Evolutionary conservation across 352 stramenopile species (phyloP).

Genomic region (Globisporangium mamillatum): DNA sequence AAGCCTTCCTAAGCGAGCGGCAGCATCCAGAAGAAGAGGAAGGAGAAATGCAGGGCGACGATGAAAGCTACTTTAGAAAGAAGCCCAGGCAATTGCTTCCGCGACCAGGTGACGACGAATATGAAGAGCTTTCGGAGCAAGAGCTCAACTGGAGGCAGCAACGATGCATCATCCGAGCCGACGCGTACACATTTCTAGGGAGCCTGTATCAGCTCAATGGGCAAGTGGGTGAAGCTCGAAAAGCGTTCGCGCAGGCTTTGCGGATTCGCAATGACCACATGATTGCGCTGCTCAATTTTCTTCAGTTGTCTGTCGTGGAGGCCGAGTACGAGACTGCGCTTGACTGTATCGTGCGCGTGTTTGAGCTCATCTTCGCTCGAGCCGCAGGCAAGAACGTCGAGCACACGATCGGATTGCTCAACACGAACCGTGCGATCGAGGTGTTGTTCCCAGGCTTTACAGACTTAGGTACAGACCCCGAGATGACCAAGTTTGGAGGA

Average conservation of each 20-base stretch:
- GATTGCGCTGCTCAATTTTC: conserved; percentile 43
- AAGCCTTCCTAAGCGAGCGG: conserved; percentile 37
- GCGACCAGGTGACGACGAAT: conserved; percentile 13
- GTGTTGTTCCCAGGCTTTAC: conserved; percentile 24
- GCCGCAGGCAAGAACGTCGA: not conserved
- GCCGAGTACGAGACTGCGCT: conserved; percentile 40
- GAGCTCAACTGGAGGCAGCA: conserved; percentile 30
- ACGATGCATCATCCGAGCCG: conserved; percentile 34
- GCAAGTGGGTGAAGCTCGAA: conserved; percentile 22
- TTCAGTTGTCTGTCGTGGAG: conserved; percentile 34
- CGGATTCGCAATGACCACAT: conserved; percentile 34
- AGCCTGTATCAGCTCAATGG: conserved; percentile 38
- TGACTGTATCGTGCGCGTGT: conserved; percentile 28
- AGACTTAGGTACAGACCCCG: conserved; percentile 4
- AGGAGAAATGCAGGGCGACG: not conserved
- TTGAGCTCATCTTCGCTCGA: conserved; percentile 24
- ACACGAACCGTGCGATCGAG: conserved; percentile 23
- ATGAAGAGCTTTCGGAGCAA: conserved; percentile 14
- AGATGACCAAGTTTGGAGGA: conserved; percentile 11
- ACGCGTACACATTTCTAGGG: conserved; percentile 37
- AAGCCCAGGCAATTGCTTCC: not conserved
- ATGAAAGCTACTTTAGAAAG: not conserved
- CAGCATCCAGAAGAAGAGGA: conserved; percentile 23
- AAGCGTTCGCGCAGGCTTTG: conserved; percentile 30
- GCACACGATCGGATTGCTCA: conserved; percentile 19